These are phyloP conservation scores for Phylloporus sp. DNA, from an alignment of 768 basidiomycete genomes.

Conservation along the genomic window DNA sequence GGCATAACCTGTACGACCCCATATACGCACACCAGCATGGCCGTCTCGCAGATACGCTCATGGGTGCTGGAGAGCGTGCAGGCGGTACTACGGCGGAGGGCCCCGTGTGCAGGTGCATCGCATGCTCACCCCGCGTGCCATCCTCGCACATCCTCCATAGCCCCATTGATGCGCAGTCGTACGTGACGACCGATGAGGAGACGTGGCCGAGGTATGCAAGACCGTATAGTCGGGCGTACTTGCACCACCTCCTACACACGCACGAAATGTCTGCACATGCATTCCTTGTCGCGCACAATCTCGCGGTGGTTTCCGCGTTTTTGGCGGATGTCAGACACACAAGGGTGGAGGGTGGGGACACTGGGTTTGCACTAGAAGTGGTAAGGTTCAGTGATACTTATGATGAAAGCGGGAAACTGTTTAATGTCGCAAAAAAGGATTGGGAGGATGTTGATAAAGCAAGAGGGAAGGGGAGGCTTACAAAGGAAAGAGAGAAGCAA, in stretches of 20 bases:
- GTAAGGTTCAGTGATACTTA: constrained; percentile 48
- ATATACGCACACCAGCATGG: constrained; percentile 60
- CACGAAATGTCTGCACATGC: constrained; percentile 89
- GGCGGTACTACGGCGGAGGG: not conserved
- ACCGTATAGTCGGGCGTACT: constrained; percentile 54
- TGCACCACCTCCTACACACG: constrained; percentile 82
- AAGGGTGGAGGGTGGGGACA: constrained; percentile 12
- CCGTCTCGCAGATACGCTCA: constrained; percentile 42
- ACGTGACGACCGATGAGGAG: constrained; percentile 1
- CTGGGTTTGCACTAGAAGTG: constrained; percentile 43
- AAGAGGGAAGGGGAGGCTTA: constrained; percentile 72
- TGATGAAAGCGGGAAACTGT: constrained; percentile 43
- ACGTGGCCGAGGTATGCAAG: constrained; percentile 20
- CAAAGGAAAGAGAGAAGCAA: constrained; percentile 53
- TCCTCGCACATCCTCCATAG: constrained; percentile 43
- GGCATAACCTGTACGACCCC: constrained; percentile 68
- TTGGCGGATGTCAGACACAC: constrained; percentile 52
- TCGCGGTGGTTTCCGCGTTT: constrained; percentile 62
- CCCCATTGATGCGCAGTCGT: constrained; percentile 33
- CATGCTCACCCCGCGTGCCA: constrained; percentile 50
- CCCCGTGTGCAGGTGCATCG: constrained; percentile 45
- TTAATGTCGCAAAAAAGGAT: constrained; percentile 47
- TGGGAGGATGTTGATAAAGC: constrained; percentile 70
- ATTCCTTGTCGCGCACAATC: constrained; percentile 72
- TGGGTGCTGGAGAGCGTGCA: constrained; percentile 8